Conservation (phyloP, 495 filamentous ascomycete species). For the Zalerion maritima region DNA sequence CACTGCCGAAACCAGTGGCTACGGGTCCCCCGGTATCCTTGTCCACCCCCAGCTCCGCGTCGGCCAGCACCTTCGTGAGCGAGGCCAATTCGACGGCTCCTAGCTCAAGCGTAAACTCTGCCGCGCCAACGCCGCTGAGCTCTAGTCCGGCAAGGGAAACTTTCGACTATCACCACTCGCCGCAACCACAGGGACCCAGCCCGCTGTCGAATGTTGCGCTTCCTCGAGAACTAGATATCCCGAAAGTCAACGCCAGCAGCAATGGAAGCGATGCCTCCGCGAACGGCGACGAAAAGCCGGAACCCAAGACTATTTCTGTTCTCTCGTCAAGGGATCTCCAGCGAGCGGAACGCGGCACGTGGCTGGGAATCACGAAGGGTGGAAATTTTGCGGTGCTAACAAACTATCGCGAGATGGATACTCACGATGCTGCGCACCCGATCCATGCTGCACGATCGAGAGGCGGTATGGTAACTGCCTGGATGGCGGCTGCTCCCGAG, state of each 20-base stretch:
- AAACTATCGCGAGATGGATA: constrained; percentile 75
- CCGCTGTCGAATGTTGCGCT: too few species aligned
- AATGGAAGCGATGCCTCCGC: not conserved
- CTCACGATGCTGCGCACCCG: constrained; percentile 33
- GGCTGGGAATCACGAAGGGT: constrained; percentile 76
- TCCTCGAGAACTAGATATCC: too few species aligned
- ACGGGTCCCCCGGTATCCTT: constrained; percentile 49
- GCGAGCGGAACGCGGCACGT: constrained; percentile 56
- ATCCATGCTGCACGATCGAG: constrained; percentile 50
- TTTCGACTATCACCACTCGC: too few species aligned
- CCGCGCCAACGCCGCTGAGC: too few species aligned
- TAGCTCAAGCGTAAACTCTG: too few species aligned
- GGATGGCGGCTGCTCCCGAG: constrained; percentile 44
- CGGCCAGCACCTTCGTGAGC: too few species aligned
- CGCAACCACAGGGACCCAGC: too few species aligned
- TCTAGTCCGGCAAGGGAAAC: too few species aligned
- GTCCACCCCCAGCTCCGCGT: constrained; percentile 50
- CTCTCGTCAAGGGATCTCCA: constrained; percentile 37
- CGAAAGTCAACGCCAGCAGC: constrained; percentile 3
- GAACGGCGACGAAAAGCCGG: constrained; percentile 1
- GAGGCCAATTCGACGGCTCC: too few species aligned
- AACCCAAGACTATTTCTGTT: constrained; percentile 18
- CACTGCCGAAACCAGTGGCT: constrained; percentile 36
- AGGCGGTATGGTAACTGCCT: constrained; percentile 76
- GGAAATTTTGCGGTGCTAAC: constrained; percentile 85